phyloP scores from a whole-genome alignment of 192 early-diverging fungal genomes.

The Coemansia sp. region DNA sequence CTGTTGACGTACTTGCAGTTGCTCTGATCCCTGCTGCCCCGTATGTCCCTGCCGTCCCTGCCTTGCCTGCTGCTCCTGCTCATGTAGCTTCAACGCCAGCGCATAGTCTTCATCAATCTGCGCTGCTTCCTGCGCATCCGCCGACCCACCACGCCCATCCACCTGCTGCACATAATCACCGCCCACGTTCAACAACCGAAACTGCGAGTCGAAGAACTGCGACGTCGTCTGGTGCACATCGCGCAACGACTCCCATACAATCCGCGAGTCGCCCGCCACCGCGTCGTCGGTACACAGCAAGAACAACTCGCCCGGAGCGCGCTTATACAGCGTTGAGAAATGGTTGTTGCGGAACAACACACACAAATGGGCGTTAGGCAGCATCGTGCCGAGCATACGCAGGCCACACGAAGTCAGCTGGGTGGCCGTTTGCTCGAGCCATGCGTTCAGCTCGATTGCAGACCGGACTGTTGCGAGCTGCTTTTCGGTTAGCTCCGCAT shows the following conservation, averaged over 20 bases:
- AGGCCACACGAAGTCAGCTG: slow-evolving; percentile 87
- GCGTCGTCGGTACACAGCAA: slow-evolving; percentile 72
- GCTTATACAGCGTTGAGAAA: slow-evolving; percentile 74
- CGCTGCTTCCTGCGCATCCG: not conserved
- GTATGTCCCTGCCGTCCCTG: slow-evolving; percentile 16
- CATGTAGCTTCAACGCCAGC: slow-evolving; percentile 48
- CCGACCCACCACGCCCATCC: not conserved
- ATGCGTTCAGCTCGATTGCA: slow-evolving; percentile 60
- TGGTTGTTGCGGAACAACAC: slow-evolving; percentile 97
- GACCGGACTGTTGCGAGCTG: not conserved
- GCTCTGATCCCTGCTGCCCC: not conserved
- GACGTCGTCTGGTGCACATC: slow-evolving; percentile 66
- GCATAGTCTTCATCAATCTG: slow-evolving; percentile 55
- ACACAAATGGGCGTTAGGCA: slow-evolving; percentile 60
- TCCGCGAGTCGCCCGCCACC: slow-evolving; percentile 60
- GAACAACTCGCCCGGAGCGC: slow-evolving; percentile 53
- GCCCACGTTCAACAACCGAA: slow-evolving; percentile 21
- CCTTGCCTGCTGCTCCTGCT: slow-evolving; percentile 36
- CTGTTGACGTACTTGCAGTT: slow-evolving; percentile 37
- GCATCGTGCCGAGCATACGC: slow-evolving; percentile 59
- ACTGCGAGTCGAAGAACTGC: slow-evolving; percentile 63
- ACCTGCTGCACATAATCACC: slow-evolving; percentile 27
- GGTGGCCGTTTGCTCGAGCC: slow-evolving; percentile 71
- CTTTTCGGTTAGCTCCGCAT: slow-evolving; percentile 5
- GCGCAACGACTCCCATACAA: slow-evolving; percentile 73